Conservation (phyloP, 2,329 filamentous ascomycete species). For the Fusarium napiforme region DNA sequence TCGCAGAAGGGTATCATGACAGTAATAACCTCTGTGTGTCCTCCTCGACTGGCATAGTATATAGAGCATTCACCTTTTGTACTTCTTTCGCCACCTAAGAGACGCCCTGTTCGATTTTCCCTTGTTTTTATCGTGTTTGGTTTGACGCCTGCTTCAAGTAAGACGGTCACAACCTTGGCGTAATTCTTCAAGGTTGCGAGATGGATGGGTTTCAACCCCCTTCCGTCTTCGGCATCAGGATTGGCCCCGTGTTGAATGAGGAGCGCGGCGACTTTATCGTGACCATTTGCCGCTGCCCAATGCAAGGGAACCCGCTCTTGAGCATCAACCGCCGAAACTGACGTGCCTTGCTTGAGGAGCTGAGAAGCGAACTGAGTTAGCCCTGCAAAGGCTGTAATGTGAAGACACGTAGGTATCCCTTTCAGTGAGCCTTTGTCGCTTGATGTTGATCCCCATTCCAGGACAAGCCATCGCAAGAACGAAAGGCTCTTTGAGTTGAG, state of each 20-base stretch:
- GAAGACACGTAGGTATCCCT: conserved; percentile 31
- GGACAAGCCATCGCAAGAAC: conserved; percentile 32
- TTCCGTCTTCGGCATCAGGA: conserved; percentile 15
- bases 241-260: conserved; percentile 23
- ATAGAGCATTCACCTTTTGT: conserved; percentile 30
- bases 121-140: conserved; percentile 25
- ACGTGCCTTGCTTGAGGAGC: conserved; percentile 8
- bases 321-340: conserved; percentile 8
- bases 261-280: conserved; percentile 16
- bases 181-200: conserved; percentile 27
- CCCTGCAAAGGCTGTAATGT: conserved; percentile 35
- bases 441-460: conserved; percentile 28
- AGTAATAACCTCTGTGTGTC: conserved; percentile 20
- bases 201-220: conserved; percentile 34
- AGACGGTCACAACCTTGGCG: background rate
- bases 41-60: conserved; percentile 26
- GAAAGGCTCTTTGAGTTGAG: background rate
- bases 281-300: conserved; percentile 38
- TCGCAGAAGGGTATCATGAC: conserved; percentile 36
- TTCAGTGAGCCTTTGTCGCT: background rate
- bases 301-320: conserved; percentile 33
- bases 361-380: conserved; percentile 17
- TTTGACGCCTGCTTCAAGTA: conserved; percentile 29
- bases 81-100: background rate
- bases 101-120: background rate